Conservation (phyloP, 2,329 filamentous ascomycete species). For the Clonostachys sp. region DNA sequence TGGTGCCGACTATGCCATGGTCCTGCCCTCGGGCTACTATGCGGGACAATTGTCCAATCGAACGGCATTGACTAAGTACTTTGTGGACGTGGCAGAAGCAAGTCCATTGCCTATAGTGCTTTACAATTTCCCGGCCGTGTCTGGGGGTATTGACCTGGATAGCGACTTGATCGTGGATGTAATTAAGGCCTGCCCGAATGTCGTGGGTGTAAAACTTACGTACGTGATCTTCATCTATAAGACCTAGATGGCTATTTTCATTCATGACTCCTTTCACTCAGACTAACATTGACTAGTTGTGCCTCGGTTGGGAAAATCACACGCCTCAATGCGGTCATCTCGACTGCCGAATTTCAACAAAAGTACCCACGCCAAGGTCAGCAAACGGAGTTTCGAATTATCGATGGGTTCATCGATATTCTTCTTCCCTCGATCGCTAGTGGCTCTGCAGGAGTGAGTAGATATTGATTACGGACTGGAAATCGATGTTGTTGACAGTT, state of each 20-base stretch:
- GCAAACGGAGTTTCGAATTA: slow-evolving; percentile 7
- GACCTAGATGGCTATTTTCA: too few relatives aligned
- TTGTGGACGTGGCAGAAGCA: not conserved
- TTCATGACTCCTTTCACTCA: too few relatives aligned
- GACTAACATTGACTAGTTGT: slow-evolving; percentile 23
- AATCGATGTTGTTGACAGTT: not conserved
- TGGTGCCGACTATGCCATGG: slow-evolving; percentile 1
- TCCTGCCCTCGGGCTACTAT: not conserved
- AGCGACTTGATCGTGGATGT: slow-evolving; percentile 58
- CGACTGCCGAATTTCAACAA: not conserved
- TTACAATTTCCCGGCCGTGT: slow-evolving; percentile 66
- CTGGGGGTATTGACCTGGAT: slow-evolving; percentile 59
- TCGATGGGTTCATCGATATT: slow-evolving; percentile 18
- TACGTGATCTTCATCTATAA: not conserved
- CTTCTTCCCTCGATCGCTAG: slow-evolving; percentile 13
- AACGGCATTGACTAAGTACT: not conserved
- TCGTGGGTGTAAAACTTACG: slow-evolving; percentile 65
- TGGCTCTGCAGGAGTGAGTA: slow-evolving; percentile 4
- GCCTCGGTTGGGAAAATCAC: slow-evolving; percentile 64
- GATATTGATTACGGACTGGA: not conserved
- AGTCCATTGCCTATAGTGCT: slow-evolving; percentile 36
- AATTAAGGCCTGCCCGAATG: slow-evolving; percentile 53
- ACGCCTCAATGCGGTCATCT: slow-evolving; percentile 3
- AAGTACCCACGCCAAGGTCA: not conserved
- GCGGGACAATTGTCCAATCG: slow-evolving; percentile 13